These are phyloP conservation scores for Stevia rebaudiana DNA, from an alignment of 140 eudicot species.

Conservation along the genomic window DNA sequence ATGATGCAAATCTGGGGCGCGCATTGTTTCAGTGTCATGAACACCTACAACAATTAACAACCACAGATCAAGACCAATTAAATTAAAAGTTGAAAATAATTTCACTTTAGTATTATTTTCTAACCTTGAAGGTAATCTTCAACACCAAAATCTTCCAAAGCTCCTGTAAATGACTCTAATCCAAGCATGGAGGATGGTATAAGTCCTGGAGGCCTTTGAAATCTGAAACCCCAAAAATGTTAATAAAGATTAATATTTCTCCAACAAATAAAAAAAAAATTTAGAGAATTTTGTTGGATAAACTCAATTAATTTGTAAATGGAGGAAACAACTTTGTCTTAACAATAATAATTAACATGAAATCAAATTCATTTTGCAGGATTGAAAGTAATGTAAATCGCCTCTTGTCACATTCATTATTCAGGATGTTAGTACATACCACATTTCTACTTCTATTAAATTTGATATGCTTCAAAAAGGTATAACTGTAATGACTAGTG, in stretches of 20 bases:
- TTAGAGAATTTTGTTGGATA: neutral
- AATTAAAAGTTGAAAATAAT: neutral
- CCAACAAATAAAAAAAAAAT: neutral
- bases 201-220: conserved; percentile 92
- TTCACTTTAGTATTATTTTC: neutral
- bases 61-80: conserved; percentile 1
- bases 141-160: conserved; percentile 73
- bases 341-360: neutral
- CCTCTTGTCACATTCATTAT: neutral
- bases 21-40: conserved; percentile 68
- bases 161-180: conserved; percentile 68
- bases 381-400: neutral
- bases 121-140: conserved; percentile 87
- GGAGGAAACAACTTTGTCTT: neutral
- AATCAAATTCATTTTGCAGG: neutral
- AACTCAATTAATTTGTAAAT: neutral
- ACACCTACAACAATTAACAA: conserved; percentile 52
- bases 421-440: neutral
- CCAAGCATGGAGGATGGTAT: conserved; percentile 93
- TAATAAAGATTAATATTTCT: neutral
- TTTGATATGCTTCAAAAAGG: neutral
- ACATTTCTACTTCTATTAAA: neutral
- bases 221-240: conserved; percentile 37
- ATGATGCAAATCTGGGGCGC: conserved; percentile 83
- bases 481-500: neutral